A percentile compares a stretch with the other conserved stretches of the same genome.
Conservation (phyloP, 2,329 filamentous ascomycete species). For the Claviceps sp. region DNA sequence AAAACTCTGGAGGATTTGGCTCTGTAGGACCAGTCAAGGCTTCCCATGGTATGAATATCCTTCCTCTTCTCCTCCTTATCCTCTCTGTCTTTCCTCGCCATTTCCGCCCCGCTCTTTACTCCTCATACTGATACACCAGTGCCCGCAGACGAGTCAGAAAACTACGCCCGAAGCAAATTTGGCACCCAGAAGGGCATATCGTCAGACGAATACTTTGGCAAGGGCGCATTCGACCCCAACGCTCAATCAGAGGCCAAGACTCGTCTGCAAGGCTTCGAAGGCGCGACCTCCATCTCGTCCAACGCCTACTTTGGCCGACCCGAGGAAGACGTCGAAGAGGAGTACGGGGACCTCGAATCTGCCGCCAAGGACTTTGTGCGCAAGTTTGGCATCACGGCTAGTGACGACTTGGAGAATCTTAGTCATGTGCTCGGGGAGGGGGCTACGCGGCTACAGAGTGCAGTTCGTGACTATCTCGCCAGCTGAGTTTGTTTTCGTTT, state of each 20-base stretch:
- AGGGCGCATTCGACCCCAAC: constrained; percentile 68
- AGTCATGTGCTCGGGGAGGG: constrained; percentile 74
- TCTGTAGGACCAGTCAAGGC: constrained; percentile 66
- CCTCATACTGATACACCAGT: background rate
- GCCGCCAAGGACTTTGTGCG: constrained; percentile 93
- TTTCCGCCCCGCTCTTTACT: background rate
- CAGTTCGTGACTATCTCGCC: constrained; percentile 50
- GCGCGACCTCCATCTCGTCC: constrained; percentile 80
- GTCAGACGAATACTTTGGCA: constrained; percentile 96
- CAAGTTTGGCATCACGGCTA: constrained; percentile 88
- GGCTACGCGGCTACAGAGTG: constrained; percentile 68
- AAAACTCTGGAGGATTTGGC: constrained; percentile 76
- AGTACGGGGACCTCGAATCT: constrained; percentile 83
- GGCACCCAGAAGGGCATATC: constrained; percentile 90
- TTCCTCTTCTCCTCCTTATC: background rate
- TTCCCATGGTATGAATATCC: constrained; percentile 43
- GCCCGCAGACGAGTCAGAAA: constrained; percentile 55
- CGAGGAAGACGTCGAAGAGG: constrained; percentile 66
- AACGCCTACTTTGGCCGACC: constrained; percentile 95
- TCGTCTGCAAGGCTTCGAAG: constrained; percentile 83
- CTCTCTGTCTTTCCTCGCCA: too few relatives aligned
- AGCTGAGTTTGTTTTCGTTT: constrained; percentile 24
- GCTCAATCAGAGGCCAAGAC: constrained; percentile 76
- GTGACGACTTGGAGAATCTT: constrained; percentile 89
- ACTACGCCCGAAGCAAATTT: constrained; percentile 78